Evolutionary conservation across 2,329 filamentous ascomycete genomes (phyloP).

Genomic region (Orbilia javanica): DNA sequence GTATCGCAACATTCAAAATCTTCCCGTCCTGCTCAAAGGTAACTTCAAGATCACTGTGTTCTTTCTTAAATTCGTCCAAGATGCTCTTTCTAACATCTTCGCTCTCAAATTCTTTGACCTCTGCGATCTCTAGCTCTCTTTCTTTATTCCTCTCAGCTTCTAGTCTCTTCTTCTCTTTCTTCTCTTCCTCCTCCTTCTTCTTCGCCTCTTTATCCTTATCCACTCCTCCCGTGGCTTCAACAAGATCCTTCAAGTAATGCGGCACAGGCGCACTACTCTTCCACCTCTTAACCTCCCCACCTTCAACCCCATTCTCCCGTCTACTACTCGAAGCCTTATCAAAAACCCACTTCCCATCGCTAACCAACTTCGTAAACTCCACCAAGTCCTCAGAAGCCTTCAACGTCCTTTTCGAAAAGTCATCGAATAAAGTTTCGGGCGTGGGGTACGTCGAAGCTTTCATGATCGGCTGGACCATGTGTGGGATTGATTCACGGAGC

Average conservation of each 20-base stretch:
- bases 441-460: constrained; percentile 39
- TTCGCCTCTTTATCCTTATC: constrained; percentile 36
- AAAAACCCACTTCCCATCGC: constrained; percentile 55
- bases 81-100: constrained; percentile 34
- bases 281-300: constrained; percentile 49
- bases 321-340: constrained; percentile 49
- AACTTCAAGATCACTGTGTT: constrained; percentile 39
- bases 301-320: constrained; percentile 29
- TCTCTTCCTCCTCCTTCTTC: constrained; percentile 37
- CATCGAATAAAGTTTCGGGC: constrained; percentile 48
- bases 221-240: background rate
- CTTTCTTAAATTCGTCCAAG: constrained; percentile 45
- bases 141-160: constrained; percentile 45
- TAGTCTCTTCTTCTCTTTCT: constrained; percentile 34
- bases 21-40: constrained; percentile 40
- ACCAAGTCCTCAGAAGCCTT: constrained; percentile 54
- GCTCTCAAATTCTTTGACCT: constrained; percentile 40
- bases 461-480: constrained; percentile 57
- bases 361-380: constrained; percentile 51
- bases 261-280: constrained; percentile 51
- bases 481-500: constrained; percentile 56
- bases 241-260: constrained; percentile 43
- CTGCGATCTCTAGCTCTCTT: constrained; percentile 41
- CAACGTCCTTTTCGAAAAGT: constrained; percentile 52
- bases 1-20: constrained; percentile 35